Evolutionary conservation across 2,329 filamentous ascomycete genomes (phyloP).

Genomic region (Cladosporium sp.): DNA sequence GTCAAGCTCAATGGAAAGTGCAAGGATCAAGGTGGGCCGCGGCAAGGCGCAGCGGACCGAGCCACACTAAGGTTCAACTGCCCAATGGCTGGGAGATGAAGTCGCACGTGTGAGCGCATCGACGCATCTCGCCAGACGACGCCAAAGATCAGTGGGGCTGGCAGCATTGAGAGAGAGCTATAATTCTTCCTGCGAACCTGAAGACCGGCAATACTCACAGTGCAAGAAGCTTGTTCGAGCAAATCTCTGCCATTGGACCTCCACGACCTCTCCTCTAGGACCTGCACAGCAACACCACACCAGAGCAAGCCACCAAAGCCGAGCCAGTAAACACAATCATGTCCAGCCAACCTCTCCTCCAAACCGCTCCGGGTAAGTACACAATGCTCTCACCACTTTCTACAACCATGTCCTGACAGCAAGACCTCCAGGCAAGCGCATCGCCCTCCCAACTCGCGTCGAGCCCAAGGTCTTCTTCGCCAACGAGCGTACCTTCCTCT

Average conservation of each 20-base stretch:
- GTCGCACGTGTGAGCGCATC: neutral
- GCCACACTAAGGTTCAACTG: neutral
- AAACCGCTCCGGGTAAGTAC: conserved; percentile 79
- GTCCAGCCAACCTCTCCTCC: conserved; percentile 95
- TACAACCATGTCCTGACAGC: conserved; percentile 21
- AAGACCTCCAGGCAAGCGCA: conserved; percentile 76
- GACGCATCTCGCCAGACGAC: conserved; percentile 8
- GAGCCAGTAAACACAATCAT: conserved; percentile 53
- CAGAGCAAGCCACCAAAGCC: conserved; percentile 9
- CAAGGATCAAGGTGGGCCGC: neutral
- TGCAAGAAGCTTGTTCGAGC: neutral
- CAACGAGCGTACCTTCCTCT: conserved; percentile 98
- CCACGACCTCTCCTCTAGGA: conserved; percentile 5
- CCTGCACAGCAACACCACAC: conserved; percentile 2
- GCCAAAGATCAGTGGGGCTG: conserved; percentile 6
- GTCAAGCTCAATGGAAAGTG: neutral
- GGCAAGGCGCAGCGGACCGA: neutral
- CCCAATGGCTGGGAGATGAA: neutral
- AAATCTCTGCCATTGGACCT: neutral
- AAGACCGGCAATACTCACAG: neutral
- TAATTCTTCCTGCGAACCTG: conserved; percentile 13
- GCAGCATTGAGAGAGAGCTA: conserved; percentile 5
- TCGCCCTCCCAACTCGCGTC: conserved; percentile 94
- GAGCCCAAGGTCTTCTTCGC: conserved; percentile 99
- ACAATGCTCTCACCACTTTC: conserved; percentile 10